A percentile compares a stretch with the other conserved stretches of the same genome.
These are phyloP conservation scores for Blastocystis sp. DNA, from an alignment of 352 stramenopile genomes.

Conservation along the genomic window DNA sequence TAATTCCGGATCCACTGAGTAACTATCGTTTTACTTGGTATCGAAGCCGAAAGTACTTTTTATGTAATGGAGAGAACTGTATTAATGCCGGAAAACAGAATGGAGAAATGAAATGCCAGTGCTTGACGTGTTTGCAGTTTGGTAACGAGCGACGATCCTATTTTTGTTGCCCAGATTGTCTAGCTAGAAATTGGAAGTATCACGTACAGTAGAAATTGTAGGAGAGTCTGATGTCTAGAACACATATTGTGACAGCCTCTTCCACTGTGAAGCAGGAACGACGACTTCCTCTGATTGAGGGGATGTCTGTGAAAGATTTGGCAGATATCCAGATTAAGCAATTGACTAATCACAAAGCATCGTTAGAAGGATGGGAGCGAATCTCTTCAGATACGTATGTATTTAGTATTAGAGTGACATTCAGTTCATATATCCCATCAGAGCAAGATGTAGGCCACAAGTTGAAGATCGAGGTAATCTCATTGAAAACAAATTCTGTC, in stretches of 20 bases:
- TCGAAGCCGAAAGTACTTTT: conserved; percentile 53
- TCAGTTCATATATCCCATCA: background rate
- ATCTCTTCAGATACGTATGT: conserved; percentile 20
- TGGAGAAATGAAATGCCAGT: conserved; percentile 49
- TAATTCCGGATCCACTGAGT: background rate
- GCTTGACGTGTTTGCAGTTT: conserved; percentile 54
- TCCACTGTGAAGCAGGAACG: conserved; percentile 32
- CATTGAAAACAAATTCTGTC: background rate
- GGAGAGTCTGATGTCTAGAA: background rate
- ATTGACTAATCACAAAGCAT: background rate
- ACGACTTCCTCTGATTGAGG: background rate
- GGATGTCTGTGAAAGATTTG: conserved; percentile 11
- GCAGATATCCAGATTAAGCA: conserved; percentile 46
- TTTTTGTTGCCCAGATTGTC: conserved; percentile 39
- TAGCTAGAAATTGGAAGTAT: background rate
- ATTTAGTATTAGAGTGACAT: background rate
- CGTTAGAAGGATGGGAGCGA: conserved; percentile 16
- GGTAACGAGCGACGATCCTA: conserved; percentile 52
- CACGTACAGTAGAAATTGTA: background rate
- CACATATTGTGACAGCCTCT: conserved; percentile 4
- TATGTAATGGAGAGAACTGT: conserved; percentile 29
- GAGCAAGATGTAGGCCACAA: conserved; percentile 45
- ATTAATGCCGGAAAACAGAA: background rate
- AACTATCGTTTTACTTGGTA: conserved; percentile 56
- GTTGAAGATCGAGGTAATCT: conserved; percentile 1